Percentiles rank a stretch among this genome's conserved stretches.
Evolutionary conservation across 2,329 filamentous ascomycete genomes (phyloP).

Genomic region (Fusarium fujikuroi): DNA sequence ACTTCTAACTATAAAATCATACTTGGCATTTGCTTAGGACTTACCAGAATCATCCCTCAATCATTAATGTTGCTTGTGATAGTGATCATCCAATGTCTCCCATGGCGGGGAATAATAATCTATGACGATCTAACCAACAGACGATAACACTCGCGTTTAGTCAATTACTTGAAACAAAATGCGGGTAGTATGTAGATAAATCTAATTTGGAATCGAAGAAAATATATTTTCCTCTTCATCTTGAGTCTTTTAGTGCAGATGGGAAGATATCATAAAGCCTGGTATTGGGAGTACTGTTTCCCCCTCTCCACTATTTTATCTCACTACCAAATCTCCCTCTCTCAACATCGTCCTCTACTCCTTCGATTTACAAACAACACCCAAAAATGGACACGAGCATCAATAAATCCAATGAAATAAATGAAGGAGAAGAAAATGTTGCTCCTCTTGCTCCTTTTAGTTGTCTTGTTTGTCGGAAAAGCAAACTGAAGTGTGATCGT

Average conservation of each 20-base stretch:
- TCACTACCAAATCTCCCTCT: neutral
- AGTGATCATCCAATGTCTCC: neutral
- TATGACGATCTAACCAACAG: slow-evolving; percentile 5
- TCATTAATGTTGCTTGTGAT: neutral
- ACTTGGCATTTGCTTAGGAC: neutral
- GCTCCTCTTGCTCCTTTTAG: neutral
- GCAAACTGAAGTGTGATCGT: slow-evolving; percentile 20
- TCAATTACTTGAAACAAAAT: neutral
- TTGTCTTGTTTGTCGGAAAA: slow-evolving; percentile 14
- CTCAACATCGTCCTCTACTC: neutral
- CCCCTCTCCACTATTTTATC: slow-evolving; percentile 8
- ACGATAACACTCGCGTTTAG: neutral
- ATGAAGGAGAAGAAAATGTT: neutral
- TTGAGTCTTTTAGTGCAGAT: neutral
- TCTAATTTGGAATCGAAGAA: no score
- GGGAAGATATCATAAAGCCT: neutral
- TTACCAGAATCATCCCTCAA: neutral
- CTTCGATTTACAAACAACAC: neutral
- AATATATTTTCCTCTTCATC: neutral
- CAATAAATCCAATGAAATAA: fast-evolving
- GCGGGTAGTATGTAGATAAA: neutral
- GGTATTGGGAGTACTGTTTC: neutral
- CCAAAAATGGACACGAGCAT: neutral
- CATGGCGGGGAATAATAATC: slow-evolving; percentile 6
- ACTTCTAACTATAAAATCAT: neutral